Evolutionary conservation across 129 eudicot species (phyloP).

Genomic region (Kitagawia praeruptora): DNA sequence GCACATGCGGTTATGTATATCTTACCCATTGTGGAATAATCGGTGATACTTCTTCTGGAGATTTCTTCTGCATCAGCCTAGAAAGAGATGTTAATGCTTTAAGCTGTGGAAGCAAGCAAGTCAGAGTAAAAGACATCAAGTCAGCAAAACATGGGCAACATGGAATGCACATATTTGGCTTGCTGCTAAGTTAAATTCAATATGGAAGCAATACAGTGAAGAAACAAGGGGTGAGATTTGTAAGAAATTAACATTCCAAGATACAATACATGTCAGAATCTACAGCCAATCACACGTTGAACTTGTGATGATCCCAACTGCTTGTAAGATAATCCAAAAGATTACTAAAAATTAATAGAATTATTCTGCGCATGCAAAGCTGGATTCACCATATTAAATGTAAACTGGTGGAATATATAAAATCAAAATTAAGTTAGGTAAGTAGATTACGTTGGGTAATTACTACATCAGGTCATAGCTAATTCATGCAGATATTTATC

Average conservation of each 20-base stretch:
- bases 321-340: background rate
- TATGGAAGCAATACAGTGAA: background rate
- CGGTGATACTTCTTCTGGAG: slow-evolving; percentile 58
- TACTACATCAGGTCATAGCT: background rate
- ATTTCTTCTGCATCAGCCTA: slow-evolving; percentile 52
- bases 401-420: background rate
- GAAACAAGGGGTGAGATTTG: background rate
- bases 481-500: background rate
- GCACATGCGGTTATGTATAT: background rate
- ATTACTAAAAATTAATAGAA: background rate
- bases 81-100: slow-evolving; percentile 83
- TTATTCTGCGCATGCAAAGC: background rate
- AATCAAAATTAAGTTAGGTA: background rate
- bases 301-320: background rate
- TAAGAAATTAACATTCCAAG: background rate
- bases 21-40: slow-evolving; percentile 93
- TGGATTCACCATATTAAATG: background rate
- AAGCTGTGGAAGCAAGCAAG: slow-evolving; percentile 39
- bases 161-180: background rate
- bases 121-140: background rate
- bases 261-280: background rate
- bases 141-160: slow-evolving; percentile 4
- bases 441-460: background rate
- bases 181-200: background rate
- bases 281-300: background rate